Conservation (phyloP, 192 early-diverging fungal species). For the Entomortierella chlamydospora region DNA sequence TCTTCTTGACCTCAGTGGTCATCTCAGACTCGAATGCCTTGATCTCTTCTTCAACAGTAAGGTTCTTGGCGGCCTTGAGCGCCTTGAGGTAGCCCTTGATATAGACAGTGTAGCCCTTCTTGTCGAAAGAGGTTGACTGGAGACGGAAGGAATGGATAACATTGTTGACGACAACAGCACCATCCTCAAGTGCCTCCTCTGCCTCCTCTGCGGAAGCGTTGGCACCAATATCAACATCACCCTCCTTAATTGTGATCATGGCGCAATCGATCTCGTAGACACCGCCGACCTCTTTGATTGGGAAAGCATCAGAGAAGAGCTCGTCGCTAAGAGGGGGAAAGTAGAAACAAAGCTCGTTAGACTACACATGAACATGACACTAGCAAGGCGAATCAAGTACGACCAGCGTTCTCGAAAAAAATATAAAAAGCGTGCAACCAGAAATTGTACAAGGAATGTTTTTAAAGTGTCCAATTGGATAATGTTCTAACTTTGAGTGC, state of each 20-base stretch:
- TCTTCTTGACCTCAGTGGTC: conserved; percentile 77
- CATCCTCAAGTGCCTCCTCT: conserved; percentile 75
- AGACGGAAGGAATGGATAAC: conserved; percentile 87
- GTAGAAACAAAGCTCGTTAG: too few species aligned
- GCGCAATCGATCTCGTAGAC: conserved; percentile 84
- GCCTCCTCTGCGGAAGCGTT: conserved; percentile 91
- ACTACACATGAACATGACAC: too few species aligned
- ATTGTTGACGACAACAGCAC: conserved; percentile 80
- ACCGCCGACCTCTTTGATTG: conserved; percentile 72
- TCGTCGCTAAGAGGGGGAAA: too few species aligned
- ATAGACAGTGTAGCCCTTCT: conserved; percentile 91
- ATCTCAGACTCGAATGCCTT: conserved; percentile 63
- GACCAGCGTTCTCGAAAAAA: too few species aligned
- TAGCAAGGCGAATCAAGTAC: too few species aligned
- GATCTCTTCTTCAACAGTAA: conserved; percentile 15
- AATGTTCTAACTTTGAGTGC: too few species aligned
- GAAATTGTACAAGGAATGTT: too few species aligned
- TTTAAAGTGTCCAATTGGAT: too few species aligned
- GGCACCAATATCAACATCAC: conserved; percentile 90
- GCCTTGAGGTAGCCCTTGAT: conserved; percentile 96
- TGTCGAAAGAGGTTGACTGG: conserved; percentile 81
- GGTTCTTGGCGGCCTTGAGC: conserved; percentile 68
- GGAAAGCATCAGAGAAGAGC: conserved; percentile 91
- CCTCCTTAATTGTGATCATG: conserved; percentile 66
- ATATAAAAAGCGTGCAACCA: too few species aligned